These are phyloP conservation scores for Tetrapisispora phaffii DNA, from an alignment of 805 yeast genomes.

Conservation along the genomic window DNA sequence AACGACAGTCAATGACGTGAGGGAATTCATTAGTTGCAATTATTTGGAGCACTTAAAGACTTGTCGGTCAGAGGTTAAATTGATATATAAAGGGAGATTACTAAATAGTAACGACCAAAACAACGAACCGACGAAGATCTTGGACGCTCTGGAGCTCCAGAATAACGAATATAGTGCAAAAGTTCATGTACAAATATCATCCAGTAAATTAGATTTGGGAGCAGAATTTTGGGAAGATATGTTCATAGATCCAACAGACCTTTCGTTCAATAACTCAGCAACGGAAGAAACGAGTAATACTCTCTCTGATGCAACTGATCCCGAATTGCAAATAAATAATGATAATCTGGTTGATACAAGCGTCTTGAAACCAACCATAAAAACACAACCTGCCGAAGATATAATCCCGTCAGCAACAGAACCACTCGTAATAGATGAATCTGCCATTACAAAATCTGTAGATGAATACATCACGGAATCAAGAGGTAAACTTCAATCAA, in stretches of 20 bases:
- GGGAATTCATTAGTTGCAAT: slow-evolving; percentile 20
- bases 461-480: slow-evolving; percentile 10
- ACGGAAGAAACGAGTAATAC: background rate
- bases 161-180: slow-evolving; percentile 9
- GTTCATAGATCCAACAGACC: slow-evolving; percentile 6
- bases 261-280: background rate
- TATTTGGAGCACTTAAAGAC: slow-evolving; percentile 15
- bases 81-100: slow-evolving; percentile 23
- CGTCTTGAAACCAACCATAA: too few species aligned
- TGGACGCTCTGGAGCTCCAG: slow-evolving; percentile 9
- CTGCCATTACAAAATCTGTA: background rate
- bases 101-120: slow-evolving; percentile 7
- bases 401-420: too few species aligned
- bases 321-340: too few species aligned
- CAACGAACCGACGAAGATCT: slow-evolving; percentile 9
- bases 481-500: slow-evolving; percentile 9
- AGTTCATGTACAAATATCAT: slow-evolving; percentile 23
- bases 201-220: slow-evolving; percentile 15
- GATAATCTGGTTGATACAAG: too few species aligned
- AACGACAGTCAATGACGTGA: slow-evolving; percentile 22
- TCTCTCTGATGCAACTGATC: background rate
- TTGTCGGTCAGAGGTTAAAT: slow-evolving; percentile 17
- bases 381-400: background rate
- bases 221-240: slow-evolving; percentile 25
- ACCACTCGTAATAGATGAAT: too few species aligned